Conservation (phyloP, 192 early-diverging fungal species). For the Cetraspora pellucida region DNA sequence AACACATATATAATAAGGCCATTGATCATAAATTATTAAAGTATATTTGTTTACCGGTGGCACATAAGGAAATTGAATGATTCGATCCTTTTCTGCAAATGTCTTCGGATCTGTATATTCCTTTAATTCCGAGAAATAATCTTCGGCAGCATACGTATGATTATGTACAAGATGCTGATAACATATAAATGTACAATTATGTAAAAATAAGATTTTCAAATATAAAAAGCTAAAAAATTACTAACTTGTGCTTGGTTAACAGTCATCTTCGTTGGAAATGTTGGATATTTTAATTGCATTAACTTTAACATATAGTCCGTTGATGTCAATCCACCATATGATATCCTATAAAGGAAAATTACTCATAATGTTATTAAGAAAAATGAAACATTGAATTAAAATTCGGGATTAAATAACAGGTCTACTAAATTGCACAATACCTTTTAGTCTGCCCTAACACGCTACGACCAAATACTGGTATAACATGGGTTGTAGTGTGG, state of each 20-base stretch:
- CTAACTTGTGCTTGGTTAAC: constrained; percentile 69
- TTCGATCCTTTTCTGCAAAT: constrained; percentile 64
- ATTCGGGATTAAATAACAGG: not conserved
- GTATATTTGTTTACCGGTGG: constrained; percentile 47
- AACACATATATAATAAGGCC: constrained; percentile 9
- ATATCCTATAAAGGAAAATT: constrained; percentile 55
- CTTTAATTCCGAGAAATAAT: constrained; percentile 74
- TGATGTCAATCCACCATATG: constrained; percentile 75
- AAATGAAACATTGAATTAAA: not conserved
- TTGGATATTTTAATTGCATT: constrained; percentile 89
- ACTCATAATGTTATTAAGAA: not conserved
- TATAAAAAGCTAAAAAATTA: not conserved
- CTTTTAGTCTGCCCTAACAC: constrained; percentile 71
- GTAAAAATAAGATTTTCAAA: not conserved
- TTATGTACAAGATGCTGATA: constrained; percentile 67
- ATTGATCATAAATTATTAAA: not conserved
- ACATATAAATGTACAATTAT: not conserved
- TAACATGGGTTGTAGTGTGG: constrained; percentile 70
- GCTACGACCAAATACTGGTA: constrained; percentile 71
- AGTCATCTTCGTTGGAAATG: constrained; percentile 83
- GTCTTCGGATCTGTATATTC: constrained; percentile 61
- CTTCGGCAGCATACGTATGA: constrained; percentile 70
- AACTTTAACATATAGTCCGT: constrained; percentile 84
- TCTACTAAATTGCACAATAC: constrained; percentile 41
- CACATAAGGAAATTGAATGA: constrained; percentile 82